Percentiles rank a stretch among this genome's conserved stretches.
Conservation (phyloP, 208 protist species). For the Trypanosoma congolense region DNA sequence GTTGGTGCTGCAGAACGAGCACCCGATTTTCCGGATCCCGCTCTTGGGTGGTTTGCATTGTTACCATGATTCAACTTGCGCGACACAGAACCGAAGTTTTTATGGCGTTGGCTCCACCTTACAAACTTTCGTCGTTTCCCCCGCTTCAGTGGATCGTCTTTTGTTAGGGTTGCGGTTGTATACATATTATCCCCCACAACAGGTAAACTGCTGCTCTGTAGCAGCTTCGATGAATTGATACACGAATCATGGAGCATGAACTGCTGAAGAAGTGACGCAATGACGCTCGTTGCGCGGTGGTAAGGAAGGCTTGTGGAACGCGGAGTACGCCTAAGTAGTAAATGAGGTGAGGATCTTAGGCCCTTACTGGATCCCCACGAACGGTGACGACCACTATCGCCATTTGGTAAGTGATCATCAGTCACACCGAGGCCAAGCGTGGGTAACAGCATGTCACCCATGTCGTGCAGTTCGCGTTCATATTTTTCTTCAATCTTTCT, state of each 20-base stretch:
- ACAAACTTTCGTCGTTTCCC: neutral
- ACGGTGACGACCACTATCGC: neutral
- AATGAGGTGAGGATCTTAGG: constrained; percentile 3
- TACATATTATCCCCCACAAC: neutral
- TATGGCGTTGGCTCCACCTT: neutral
- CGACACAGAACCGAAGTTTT: neutral
- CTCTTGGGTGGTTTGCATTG: neutral
- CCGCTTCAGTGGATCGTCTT: neutral
- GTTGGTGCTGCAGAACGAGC: neutral
- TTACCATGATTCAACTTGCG: neutral
- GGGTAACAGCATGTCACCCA: neutral
- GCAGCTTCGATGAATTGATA: neutral
- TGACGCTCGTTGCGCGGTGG: neutral
- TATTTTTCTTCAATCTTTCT: neutral
- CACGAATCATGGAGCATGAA: neutral
- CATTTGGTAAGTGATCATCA: neutral
- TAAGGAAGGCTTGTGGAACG: constrained; percentile 10
- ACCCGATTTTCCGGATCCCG: neutral
- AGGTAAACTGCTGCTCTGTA: neutral
- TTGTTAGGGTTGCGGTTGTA: neutral
- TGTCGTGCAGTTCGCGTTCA: neutral
- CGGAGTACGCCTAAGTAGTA: constrained; percentile 12
- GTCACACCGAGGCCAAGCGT: neutral
- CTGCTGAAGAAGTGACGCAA: constrained; percentile 2
- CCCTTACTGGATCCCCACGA: neutral